Conservation (phyloP, 169 alveolate genomes). For the Perkinsus olseni region DNA sequence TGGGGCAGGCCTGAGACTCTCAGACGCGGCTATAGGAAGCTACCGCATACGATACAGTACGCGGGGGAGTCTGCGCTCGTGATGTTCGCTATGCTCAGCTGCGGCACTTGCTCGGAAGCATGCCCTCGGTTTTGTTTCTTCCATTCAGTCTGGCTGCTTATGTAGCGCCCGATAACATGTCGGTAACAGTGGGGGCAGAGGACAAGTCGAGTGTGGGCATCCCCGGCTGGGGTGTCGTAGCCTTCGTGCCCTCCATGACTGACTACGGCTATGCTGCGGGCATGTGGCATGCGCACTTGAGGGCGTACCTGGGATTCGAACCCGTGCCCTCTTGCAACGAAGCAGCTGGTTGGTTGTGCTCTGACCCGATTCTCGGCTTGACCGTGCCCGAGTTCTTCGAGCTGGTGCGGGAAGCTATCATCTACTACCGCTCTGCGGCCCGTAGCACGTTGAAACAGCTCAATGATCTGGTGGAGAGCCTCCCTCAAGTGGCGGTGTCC, state of each 20-base stretch:
- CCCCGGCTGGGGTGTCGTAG: neutral
- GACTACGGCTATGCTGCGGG: neutral
- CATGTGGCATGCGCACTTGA: neutral
- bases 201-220: neutral
- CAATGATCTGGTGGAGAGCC: neutral
- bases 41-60: neutral
- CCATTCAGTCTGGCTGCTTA: neutral
- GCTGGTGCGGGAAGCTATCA: neutral
- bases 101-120: neutral
- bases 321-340: neutral
- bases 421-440: neutral
- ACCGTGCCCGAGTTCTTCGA: neutral
- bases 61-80: neutral
- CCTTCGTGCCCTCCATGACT: neutral
- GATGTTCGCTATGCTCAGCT: too few relatives aligned
- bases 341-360: neutral
- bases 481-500: neutral
- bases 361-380: neutral
- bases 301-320: neutral
- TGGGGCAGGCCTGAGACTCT: neutral
- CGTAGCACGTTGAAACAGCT: neutral
- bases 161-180: neutral
- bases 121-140: neutral
- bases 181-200: neutral
- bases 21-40: neutral